Base-by-base conservation (phyloP, 2,329 filamentous ascomycete species). In the Amylocarpus encephaloides region DNA sequence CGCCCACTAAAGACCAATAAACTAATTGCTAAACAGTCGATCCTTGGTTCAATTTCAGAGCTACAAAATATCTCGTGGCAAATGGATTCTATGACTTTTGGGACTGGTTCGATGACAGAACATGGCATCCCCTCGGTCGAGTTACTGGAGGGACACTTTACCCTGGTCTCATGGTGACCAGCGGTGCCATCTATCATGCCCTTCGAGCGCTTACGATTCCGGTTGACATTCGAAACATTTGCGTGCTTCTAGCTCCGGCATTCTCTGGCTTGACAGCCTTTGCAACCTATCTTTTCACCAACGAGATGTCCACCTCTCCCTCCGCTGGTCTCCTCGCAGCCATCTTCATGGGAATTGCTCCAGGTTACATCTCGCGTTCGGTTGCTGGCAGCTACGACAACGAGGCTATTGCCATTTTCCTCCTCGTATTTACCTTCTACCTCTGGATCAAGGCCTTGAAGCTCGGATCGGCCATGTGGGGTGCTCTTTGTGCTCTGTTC, bases 31-130 rank as follows among this genome's bases (percentile, higher is more conserved):
- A 45, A 65, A 40, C 67, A 98, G 92, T 98, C 73, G 93, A 98
- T 73, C 93, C 93, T 33, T 98, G 93, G 93, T 98, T 98, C 76
- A 98, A 98, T 73, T 98, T 98, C 73, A 81, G 93, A 71, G 93
- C 93, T 60, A 97, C 93, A 50, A 97, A 97, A 73, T 97, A 98
- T 67, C 81, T 98, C 49, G 88, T 98, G 49, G 82, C 92, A 67
- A 82, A 98, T 83, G 93, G 93, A 64, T 97, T 98, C 74, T 94
- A 95, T 71, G 90, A 87, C 70, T 98, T 98, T 70, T 98, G 93
- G 93, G 92, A 98, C 70, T 98, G 93, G 93, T 98, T 98, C 67
- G 93, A 98, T 72, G 93, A 98, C 76, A 85, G 93, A 75, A 98
- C 93, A 82, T 98, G 93, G 93, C 92, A 98, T 72, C 93, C 93